These are phyloP conservation scores for Dioscorea cayenensis DNA, from an alignment of 116 monocot species.

Conservation along the genomic window DNA sequence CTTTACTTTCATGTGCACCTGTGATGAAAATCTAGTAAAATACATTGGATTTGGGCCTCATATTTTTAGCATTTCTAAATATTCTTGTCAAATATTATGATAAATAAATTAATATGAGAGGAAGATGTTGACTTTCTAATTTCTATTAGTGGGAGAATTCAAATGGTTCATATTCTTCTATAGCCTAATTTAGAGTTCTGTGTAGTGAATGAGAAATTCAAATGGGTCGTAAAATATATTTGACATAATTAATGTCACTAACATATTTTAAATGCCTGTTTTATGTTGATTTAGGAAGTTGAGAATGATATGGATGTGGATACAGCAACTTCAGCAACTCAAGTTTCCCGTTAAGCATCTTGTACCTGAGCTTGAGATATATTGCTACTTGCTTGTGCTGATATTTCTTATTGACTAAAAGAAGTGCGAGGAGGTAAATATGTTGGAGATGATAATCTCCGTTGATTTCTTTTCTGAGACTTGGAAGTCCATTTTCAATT, in stretches of 20 bases:
- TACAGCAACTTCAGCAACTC: conserved; percentile 44
- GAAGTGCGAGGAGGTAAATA: conserved; percentile 67
- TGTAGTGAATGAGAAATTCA: too few species aligned
- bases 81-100: too few species aligned
- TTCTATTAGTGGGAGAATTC: too few species aligned
- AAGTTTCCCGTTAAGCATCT: conserved; percentile 43
- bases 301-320: conserved; percentile 89
- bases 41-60: too few species aligned
- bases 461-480: neutral
- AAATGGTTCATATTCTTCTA: too few species aligned
- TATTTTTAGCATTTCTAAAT: too few species aligned
- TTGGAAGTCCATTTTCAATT: neutral
- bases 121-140: too few species aligned
- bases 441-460: neutral
- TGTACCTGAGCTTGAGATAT: conserved; percentile 84
- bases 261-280: neutral
- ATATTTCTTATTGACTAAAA: conserved; percentile 89
- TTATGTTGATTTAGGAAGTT: conserved; percentile 45
- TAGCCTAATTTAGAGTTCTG: too few species aligned
- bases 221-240: too few species aligned
- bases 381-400: conserved; percentile 82
- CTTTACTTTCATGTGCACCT: too few species aligned
- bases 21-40: too few species aligned
- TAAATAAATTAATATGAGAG: too few species aligned
- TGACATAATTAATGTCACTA: neutral